A percentile compares a stretch with the other conserved stretches of the same genome.
Evolutionary conservation across 129 eudicot species (phyloP).

Genomic region (Arctium lappa): DNA sequence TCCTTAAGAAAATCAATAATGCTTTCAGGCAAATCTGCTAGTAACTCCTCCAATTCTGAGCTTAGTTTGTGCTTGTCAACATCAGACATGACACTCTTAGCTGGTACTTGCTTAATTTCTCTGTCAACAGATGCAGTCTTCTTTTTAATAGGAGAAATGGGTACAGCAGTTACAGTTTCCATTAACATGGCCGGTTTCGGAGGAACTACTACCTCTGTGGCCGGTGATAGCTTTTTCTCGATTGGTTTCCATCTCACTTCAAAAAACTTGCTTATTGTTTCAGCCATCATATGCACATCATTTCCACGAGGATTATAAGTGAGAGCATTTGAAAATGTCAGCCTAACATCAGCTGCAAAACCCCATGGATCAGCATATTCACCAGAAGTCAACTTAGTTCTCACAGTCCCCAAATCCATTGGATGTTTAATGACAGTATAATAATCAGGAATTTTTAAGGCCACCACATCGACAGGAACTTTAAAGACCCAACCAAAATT

Average conservation of each 20-base stretch:
- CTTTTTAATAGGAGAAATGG: constrained; percentile 53
- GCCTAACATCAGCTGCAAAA: constrained; percentile 84
- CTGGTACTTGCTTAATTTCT: constrained; percentile 41
- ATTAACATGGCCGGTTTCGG: constrained; percentile 27
- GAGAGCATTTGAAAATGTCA: constrained; percentile 84
- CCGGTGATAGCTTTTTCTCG: constrained; percentile 54
- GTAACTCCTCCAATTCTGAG: constrained; percentile 56
- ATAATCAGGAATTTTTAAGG: constrained; percentile 72
- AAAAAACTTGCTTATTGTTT: constrained; percentile 55
- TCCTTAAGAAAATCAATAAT: constrained; percentile 64
- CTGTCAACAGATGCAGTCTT: constrained; percentile 34
- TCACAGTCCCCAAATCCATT: constrained; percentile 89
- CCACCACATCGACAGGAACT: constrained; percentile 69
- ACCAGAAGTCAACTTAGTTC: constrained; percentile 53
- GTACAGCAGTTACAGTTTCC: constrained; percentile 41
- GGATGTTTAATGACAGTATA: constrained; percentile 74
- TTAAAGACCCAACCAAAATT: constrained; percentile 62
- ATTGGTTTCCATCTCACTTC: constrained; percentile 86
- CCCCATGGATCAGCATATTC: constrained; percentile 46
- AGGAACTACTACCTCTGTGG: constrained; percentile 23
- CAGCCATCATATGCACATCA: constrained; percentile 73
- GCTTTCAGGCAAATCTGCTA: constrained; percentile 67
- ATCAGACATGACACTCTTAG: constrained; percentile 53
- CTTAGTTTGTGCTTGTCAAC: constrained; percentile 60
- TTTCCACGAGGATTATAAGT: constrained; percentile 72